Evolutionary conservation across 805 yeast genomes (phyloP).

Genomic region (Lachancea meyersii): DNA sequence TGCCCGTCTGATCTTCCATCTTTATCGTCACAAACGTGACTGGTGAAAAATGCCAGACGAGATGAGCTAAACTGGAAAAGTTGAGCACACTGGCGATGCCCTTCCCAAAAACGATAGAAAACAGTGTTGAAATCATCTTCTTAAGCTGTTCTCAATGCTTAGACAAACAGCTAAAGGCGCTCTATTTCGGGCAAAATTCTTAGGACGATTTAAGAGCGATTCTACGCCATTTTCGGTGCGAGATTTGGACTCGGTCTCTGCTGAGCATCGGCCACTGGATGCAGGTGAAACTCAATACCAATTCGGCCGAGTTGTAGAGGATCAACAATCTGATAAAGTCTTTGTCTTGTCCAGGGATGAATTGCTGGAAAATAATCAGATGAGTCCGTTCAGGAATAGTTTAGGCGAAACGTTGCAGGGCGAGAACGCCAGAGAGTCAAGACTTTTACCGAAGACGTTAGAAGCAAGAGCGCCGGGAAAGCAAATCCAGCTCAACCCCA

Average conservation of each 20-base stretch:
- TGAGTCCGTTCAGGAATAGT: conserved; percentile 2
- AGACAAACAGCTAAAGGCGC: neutral
- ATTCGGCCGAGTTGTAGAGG: conserved; percentile 15
- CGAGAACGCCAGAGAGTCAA: conserved; percentile 25
- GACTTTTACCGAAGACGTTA: conserved; percentile 54
- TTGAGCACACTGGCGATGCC: neutral
- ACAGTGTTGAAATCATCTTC: neutral
- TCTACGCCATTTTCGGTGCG: neutral
- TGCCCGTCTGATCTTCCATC: neutral
- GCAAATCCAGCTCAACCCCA: conserved; percentile 50
- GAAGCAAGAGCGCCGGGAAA: conserved; percentile 46
- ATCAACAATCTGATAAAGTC: conserved; percentile 1
- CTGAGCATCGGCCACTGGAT: neutral
- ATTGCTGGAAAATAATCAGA: conserved; percentile 19
- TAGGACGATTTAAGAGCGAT: conserved; percentile 1
- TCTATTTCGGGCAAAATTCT: neutral
- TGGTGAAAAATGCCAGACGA: neutral
- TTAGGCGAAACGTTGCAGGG: conserved; percentile 16
- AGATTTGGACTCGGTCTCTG: conserved; percentile 4
- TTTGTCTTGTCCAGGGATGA: conserved; percentile 36
- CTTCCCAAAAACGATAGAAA: neutral
- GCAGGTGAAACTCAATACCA: neutral
- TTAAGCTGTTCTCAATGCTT: neutral
- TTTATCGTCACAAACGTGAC: neutral
- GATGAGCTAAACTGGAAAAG: neutral